phyloP scores from a whole-genome alignment of 768 basidiomycete species.

The Cystobasidium onofrii region DNA sequence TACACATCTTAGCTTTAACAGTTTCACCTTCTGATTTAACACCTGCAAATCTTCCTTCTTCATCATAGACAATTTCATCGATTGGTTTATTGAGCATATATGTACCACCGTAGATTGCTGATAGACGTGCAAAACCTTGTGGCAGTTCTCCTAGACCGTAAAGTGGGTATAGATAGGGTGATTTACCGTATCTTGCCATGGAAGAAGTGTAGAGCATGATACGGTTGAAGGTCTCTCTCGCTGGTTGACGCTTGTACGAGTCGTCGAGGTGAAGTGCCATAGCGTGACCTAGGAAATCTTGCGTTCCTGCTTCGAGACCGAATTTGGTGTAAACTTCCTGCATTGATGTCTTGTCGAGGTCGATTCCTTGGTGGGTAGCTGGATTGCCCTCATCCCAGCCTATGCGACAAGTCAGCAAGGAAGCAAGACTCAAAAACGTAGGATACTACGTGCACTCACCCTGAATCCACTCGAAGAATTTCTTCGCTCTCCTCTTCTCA shows the following conservation, averaged over 20 bases:
- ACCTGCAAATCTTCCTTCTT: constrained; percentile 80
- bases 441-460: constrained; percentile 35
- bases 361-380: constrained; percentile 89
- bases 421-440: neutral
- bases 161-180: constrained; percentile 97
- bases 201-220: constrained; percentile 96
- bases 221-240: constrained; percentile 81
- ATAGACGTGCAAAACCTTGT: constrained; percentile 94
- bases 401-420: neutral
- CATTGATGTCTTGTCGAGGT: constrained; percentile 88
- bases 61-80: constrained; percentile 77
- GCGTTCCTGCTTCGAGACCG: constrained; percentile 89
- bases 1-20: constrained; percentile 93
- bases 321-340: constrained; percentile 92
- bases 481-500: constrained; percentile 95
- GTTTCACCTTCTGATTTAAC: constrained; percentile 82
- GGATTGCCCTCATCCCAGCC: constrained; percentile 89
- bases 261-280: constrained; percentile 98
- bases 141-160: constrained; percentile 98
- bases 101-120: constrained; percentile 96
- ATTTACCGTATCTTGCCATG: constrained; percentile 98
- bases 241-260: constrained; percentile 90
- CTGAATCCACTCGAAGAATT: constrained; percentile 96
- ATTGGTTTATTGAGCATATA: constrained; percentile 99
- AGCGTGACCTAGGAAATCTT: constrained; percentile 97